Conservation (phyloP, 495 filamentous ascomycete genomes). For the Hypoxylon intermedium region DNA sequence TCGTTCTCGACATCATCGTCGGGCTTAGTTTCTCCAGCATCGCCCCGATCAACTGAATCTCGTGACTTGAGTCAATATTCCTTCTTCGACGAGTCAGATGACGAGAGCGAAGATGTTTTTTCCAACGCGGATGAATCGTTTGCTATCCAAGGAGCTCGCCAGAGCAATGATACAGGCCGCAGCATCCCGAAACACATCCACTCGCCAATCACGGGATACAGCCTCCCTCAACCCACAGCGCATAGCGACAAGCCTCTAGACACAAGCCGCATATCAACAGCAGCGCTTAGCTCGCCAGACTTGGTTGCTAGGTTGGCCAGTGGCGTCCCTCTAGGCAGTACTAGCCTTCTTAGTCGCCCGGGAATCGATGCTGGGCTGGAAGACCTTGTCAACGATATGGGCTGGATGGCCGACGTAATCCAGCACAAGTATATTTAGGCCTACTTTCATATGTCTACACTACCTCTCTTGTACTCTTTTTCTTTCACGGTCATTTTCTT, state of each 20-base stretch:
- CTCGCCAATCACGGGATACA: slow-evolving; percentile 51
- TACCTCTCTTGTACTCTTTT: neutral
- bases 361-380: slow-evolving; percentile 49
- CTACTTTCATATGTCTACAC: slow-evolving; percentile 7
- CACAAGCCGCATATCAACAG: slow-evolving; percentile 14
- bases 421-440: slow-evolving; percentile 37
- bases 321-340: slow-evolving; percentile 37
- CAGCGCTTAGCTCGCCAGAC: slow-evolving; percentile 38
- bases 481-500: slow-evolving; percentile 1
- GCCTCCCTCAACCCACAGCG: slow-evolving; percentile 46
- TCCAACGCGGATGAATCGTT: slow-evolving; percentile 27
- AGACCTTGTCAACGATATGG: slow-evolving; percentile 53
- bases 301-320: slow-evolving; percentile 39
- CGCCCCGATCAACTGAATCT: slow-evolving; percentile 29
- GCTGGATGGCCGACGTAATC: slow-evolving; percentile 56
- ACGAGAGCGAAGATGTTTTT: slow-evolving; percentile 42
- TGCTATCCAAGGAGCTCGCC: slow-evolving; percentile 19
- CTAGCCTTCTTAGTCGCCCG: slow-evolving; percentile 41
- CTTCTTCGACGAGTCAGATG: slow-evolving; percentile 55
- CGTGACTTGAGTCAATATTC: slow-evolving; percentile 40
- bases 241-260: slow-evolving; percentile 31
- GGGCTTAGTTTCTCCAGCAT: slow-evolving; percentile 39
- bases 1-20: slow-evolving; percentile 48
- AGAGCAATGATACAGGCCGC: slow-evolving; percentile 1
- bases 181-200: slow-evolving; percentile 27